Conservation (phyloP, 2,329 filamentous ascomycete genomes). For the Penicillium frequentans region DNA sequence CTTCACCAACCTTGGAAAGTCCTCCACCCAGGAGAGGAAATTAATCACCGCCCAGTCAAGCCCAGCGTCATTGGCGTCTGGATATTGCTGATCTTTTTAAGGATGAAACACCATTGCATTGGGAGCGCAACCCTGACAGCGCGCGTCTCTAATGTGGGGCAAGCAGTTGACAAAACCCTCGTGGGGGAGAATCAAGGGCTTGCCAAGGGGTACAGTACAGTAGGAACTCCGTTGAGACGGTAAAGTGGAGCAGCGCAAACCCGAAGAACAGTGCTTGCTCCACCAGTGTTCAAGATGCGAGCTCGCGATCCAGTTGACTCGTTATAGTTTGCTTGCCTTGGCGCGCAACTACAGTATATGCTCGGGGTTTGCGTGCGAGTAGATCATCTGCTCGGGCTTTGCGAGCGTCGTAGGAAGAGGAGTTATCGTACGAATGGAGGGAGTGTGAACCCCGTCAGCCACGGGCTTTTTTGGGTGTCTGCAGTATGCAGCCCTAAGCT, state of each 20-base stretch:
- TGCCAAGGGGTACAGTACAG: not conserved
- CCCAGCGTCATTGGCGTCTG: conserved; percentile 17
- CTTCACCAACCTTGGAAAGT: conserved; percentile 16
- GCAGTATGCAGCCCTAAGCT: conserved; percentile 13
- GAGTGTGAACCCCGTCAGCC: not conserved
- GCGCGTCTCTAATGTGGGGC: conserved; percentile 5
- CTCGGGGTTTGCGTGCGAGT: conserved; percentile 9
- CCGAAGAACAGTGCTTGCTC: conserved; percentile 11
- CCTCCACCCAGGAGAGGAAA: conserved; percentile 15
- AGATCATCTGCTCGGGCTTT: not conserved
- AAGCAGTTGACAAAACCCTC: not conserved
- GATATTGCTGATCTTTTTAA: conserved; percentile 8
- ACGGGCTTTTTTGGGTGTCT: not conserved
- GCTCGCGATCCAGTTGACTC: not conserved
- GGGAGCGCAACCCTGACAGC: conserved; percentile 2
- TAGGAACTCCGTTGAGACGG: not conserved
- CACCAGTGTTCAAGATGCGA: conserved; percentile 4
- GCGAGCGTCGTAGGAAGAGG: not conserved
- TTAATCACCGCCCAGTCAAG: conserved; percentile 10
- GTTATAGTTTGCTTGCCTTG: conserved; percentile 6
- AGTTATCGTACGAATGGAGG: not conserved
- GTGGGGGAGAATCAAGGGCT: not conserved
- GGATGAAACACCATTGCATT: conserved; percentile 7
- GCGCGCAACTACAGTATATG: conserved; percentile 4
- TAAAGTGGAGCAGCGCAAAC: conserved; percentile 1